Base-by-base conservation (phyloP, 1,284 basidiomycete genomes). In the Somion occarium region DNA sequence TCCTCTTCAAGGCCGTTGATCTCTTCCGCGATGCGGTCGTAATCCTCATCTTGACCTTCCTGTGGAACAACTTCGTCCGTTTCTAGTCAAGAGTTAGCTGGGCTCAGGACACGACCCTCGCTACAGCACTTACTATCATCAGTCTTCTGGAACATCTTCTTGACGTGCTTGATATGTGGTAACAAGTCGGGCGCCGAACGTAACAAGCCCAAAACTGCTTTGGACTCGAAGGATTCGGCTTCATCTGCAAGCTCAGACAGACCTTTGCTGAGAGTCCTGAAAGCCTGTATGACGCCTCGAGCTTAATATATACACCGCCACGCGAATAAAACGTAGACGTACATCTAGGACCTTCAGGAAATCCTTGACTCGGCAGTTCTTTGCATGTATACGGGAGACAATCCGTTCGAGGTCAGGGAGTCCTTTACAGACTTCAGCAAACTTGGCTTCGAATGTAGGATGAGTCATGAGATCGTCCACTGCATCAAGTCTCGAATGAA, bases 331-430 rank as follows among this genome's bases (percentile, higher is more conserved):
- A 44, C 5, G 23, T 5, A 26, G 18, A 64, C 82, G 54, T 63
- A 92, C 91, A 43, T 73, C 70, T 7, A 97, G 73, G 18, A 94
- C 88, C 63, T 86, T 88, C 57, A 88, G 65, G 64, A 98, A 98
- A 61, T 96, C 92, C 57, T 78, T 82, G 54, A 94, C 83, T 65
- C 82, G 87, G 67, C 91, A 91, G 49, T 85, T 91, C 62, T 88
- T 91, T 4, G 94, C 93, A 61, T 98, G 95, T 50, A 98, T 89
- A 38, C 95, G 87, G 5, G 92, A 93, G 3, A 98, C 85, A 52
- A 96, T 83, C 24, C 95, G 89, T 66, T 98, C 95, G 3, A 98
- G 79, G 67, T 98, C 95, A 7, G 94, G 93, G 11, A 97, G 69
- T 18, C 86, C 83, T 65, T 90, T 93, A 5, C 82, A 83, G 22